Evolutionary conservation across 257 asterid species (phyloP), one percentile per base, ranked within the genome.

Genomic region (Thymus quinquecostatus): DNA sequence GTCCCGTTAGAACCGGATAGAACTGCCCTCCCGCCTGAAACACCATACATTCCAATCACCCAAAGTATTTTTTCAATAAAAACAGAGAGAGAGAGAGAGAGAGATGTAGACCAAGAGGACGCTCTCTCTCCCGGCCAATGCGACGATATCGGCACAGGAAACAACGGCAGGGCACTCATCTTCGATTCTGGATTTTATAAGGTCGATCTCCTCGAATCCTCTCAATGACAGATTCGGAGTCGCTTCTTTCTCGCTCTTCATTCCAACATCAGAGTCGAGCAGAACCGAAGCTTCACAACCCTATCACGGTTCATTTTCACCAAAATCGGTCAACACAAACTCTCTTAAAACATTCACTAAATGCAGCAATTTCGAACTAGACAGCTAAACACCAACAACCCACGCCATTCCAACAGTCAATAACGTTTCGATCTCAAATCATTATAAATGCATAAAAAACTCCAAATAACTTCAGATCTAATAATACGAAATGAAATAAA

Each of bases 241-340:
- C 10, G 62, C n/a, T 2, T 30, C 21, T 29, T 92, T 86, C 84
- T 92, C 97, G 34, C 86, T 83, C 13, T 62, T 72, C 3, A 76
- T 69, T 51, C 78, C 87, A 43, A 79, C 83, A 60, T 57, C 76
- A 7, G 89, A 32, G 36, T 90, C 96, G 79, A 92, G 79, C 70
- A 92, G 72, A 65, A 92, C 69, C 8, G 98, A 88, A 34, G 90
- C 98, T 56, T 92, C 98, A 66, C 97, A 90, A 0, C 96, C 97
- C 97, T 91, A 59, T 13, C 44, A 47, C 61, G 27, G 45, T 32
- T 30, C 47, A 51, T 55, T 66, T 34, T 44, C 4, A 43, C 56
- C 45, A 6, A 62, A 27, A 41, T 7, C 53, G 43, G 13, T 29
- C 14, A 11, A 56, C 27, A 36, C 45, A 72, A 11, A 34, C 10